Base-by-base conservation (phyloP, 2,329 filamentous ascomycete species). In the Sporothrix protearum region DNA sequence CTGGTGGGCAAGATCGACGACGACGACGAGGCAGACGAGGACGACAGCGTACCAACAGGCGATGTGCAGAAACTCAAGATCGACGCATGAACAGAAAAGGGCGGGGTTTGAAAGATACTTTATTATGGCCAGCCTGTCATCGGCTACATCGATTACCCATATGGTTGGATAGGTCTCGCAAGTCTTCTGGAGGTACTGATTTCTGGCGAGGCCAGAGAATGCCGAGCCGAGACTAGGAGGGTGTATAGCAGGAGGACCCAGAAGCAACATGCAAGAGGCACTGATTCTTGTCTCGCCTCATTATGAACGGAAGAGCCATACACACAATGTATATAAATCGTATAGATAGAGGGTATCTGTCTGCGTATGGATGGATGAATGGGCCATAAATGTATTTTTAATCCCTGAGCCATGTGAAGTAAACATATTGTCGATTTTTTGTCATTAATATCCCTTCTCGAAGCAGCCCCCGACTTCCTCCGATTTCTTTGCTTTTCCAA, bases 21-120 rank as follows among this genome's bases (percentile, higher is more conserved):
- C 76, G 88, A 89, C 73, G 87, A 92, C 0, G 90, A 88, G 3
- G 91, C 91, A 25, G 90, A 88, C 19, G 88, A 85, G 1, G 89
- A 92, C 2, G 89, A 88, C 4, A 91, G 90, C 22, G 89, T 85
- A 73, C 85, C 85, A 0, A 79, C 85, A 25, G 89, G 88, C 39
- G 88, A 85, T 45, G 81, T 95, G 73, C 88, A 91, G 74, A 92
- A 90, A 79, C 84, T 96, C 75, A 91, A 92, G 80, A 86, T 96
- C 69, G 86, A 88, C 75, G 87, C 73, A 25, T 75, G 33, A 67
- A 3, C 14, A 14, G 8, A 3, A 1, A 28, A 7, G 28, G 51
- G 10, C 14, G 42, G 3, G 14, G 42, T 16, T 2, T 5, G 14
- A 47, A 3, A 14, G 1, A 3, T 47, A 2, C 19, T 47, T 16